Base-by-base conservation (phyloP, 768 basidiomycete species). In the Clavulina sp. region DNA sequence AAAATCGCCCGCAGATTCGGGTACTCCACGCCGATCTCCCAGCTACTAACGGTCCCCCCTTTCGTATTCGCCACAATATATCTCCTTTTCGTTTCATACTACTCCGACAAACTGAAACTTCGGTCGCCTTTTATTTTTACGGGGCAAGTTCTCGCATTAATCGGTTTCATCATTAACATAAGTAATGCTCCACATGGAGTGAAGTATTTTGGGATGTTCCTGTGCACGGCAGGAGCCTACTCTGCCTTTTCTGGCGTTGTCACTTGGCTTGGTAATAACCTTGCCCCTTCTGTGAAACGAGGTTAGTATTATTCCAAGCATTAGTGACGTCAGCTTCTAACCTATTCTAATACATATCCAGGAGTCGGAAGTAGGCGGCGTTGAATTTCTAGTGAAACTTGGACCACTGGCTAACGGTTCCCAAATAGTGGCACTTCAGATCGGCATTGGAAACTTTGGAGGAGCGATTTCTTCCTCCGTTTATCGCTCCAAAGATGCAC, bases 381-480 rank as follows among this genome's bases (percentile, higher is more conserved):
- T n/a, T 7, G 7, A 38, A 7, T 38, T 7, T 7, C 7, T n/a
- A 38, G 7, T 38, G 34, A 38, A 19, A 38, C 34, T 7, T 38
- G 7, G 34, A 38, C 9, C 34, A 38, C 19, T 7, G 34, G 7
- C 34, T 7, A 19, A 7, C 34, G 9, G 7, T 38, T 38, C n/a
- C n/a, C n/a, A n/a, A n/a, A n/a, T n/a, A n/a, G n/a, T 83, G 72
- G 79, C 78, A 0, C 49, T 81, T 24, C 76, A 81, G n/a, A 76
- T 81, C 28, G 76, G 77, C 4, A 69, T 80, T 21, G 80, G 78
- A 0, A 80, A 81, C 58, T 74, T 81, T 54, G 65, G 73, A 24
- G 81, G 79, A 1, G 76, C 75, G 0, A 75, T 82, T 49, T 74
- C 80, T 2, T 69, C 71, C 5, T 80, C 77, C 56, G 73, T 83